phyloP scores from a whole-genome alignment of 345 rosid species.

The Linum usitatissimum region DNA sequence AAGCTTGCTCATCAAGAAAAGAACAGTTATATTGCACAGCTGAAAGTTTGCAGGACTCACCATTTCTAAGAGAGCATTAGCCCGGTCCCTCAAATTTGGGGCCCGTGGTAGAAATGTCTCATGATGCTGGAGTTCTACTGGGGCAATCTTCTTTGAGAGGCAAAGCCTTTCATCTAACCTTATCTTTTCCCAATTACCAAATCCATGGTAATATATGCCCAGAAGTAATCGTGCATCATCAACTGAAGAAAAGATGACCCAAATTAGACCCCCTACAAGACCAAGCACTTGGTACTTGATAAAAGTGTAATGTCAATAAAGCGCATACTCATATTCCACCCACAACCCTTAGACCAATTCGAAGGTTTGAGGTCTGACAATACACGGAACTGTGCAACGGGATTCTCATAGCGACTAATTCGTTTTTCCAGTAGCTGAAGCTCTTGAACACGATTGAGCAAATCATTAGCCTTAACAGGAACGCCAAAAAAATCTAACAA shows the following conservation, averaged over 20 bases:
- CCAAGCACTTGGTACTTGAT: neutral
- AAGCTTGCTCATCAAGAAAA: neutral
- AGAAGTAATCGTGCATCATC: conserved; percentile 98
- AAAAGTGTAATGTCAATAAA: neutral
- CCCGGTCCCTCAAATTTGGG: conserved; percentile 94
- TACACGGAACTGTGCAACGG: conserved; percentile 80
- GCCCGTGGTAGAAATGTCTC: conserved; percentile 99
- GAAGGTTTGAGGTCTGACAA: conserved; percentile 84
- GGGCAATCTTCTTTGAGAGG: conserved; percentile 93
- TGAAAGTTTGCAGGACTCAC: conserved; percentile 24
- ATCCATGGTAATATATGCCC: conserved; percentile 85
- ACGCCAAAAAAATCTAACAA: conserved; percentile 95
- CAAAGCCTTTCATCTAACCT: conserved; percentile 90
- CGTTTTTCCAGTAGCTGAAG: conserved; percentile 84
- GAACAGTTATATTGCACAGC: neutral
- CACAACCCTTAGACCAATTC: conserved; percentile 99
- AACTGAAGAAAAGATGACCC: conserved; percentile 31
- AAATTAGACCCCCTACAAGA: conserved; percentile 1
- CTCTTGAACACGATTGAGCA: conserved; percentile 70
- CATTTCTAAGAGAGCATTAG: conserved; percentile 95
- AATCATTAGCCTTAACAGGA: conserved; percentile 82
- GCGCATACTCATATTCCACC: conserved; percentile 88
- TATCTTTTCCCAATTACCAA: conserved; percentile 97
- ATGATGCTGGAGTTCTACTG: conserved; percentile 95
- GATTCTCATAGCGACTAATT: conserved; percentile 66